Evolutionary conservation across 495 filamentous ascomycete species (phyloP).

Genomic region (Penicillium manginii): DNA sequence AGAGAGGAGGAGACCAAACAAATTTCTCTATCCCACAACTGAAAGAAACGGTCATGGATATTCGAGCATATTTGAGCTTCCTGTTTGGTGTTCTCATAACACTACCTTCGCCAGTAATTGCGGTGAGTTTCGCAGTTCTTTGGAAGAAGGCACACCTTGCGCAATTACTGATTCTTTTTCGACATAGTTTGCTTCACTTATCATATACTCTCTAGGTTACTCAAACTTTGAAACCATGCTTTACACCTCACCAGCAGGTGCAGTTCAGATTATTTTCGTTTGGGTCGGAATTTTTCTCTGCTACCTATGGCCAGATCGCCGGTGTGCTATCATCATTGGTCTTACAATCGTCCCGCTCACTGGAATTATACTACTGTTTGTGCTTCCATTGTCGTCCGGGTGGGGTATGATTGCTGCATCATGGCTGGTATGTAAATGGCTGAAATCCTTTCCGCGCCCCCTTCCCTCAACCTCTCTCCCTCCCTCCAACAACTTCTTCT

Average conservation of each 20-base stretch:
- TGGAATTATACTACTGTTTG: not conserved
- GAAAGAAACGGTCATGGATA: not conserved
- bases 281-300: constrained; percentile 1
- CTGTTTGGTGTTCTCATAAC: constrained; percentile 1
- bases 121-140: not conserved
- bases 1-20: not conserved
- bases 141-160: not conserved
- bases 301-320: not conserved
- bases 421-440: constrained; percentile 1
- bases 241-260: not conserved
- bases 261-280: constrained; percentile 1
- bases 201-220: not conserved
- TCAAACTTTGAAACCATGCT: constrained; percentile 1
- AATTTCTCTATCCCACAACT: not conserved
- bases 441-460: not conserved
- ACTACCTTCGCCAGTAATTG: not conserved
- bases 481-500: not conserved
- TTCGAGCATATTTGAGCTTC: constrained; percentile 1
- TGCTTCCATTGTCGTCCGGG: not conserved
- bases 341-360: not conserved
- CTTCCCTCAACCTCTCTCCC: too few relatives aligned
- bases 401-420: constrained; percentile 2
- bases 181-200: constrained; percentile 1
- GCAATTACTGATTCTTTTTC: not conserved
- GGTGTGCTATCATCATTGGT: not conserved